These are phyloP conservation scores for Fraxinus velutina DNA, from an alignment of 305 asterid species.

Conservation along the genomic window DNA sequence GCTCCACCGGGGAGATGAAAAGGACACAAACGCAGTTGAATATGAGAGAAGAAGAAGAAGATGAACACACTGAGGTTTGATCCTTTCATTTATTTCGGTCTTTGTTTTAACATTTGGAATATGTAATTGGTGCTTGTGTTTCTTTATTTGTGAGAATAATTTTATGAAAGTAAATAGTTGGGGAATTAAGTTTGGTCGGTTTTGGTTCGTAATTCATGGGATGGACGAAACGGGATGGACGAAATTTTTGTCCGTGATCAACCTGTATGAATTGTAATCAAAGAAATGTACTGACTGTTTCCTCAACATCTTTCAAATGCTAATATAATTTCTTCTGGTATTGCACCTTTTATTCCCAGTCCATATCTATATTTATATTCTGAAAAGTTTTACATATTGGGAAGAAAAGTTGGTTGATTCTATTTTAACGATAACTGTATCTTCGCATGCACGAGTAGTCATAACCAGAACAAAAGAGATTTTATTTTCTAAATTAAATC, in stretches of 20 bases:
- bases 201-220: not conserved
- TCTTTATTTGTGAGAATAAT: not conserved
- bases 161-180: not conserved
- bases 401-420: not conserved
- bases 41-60: not conserved
- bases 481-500: not conserved
- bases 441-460: not conserved
- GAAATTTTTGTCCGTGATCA: not conserved
- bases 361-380: not conserved
- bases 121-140: not conserved
- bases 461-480: not conserved
- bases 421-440: too few species aligned
- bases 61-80: not conserved
- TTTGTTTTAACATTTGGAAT: not conserved
- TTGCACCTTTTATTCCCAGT: not conserved
- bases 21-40: slow-evolving; percentile 16
- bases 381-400: too few species aligned
- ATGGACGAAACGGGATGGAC: not conserved
- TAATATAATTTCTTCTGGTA: not conserved
- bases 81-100: not conserved
- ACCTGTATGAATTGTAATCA: not conserved
- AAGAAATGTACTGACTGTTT: not conserved
- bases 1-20: slow-evolving; percentile 21
- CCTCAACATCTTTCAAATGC: not conserved
- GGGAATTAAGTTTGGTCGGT: too few species aligned